Conservation (phyloP, 768 basidiomycete species). For the Hebeloma cylindrosporum region DNA sequence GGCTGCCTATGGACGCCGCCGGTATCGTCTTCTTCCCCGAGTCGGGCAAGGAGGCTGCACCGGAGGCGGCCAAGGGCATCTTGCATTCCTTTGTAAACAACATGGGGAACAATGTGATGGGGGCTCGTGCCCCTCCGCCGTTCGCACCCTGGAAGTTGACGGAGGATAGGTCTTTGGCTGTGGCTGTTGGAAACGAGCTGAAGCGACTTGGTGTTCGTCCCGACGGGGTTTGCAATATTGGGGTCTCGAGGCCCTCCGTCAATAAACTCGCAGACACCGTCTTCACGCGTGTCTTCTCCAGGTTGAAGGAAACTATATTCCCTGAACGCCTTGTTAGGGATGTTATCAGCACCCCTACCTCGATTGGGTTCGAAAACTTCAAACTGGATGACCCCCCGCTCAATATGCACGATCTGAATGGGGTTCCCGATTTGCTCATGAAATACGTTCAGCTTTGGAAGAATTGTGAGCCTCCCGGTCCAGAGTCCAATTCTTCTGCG, state of each 20-base stretch:
- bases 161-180: conserved; percentile 23
- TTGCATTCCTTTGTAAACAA: conserved; percentile 27
- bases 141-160: conserved; percentile 26
- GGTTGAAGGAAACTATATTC: conserved; percentile 5
- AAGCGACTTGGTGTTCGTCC: conserved; percentile 25
- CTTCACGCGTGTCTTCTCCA: conserved; percentile 2
- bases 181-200: conserved; percentile 25
- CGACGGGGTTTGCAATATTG: conserved; percentile 24
- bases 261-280: neutral
- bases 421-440: neutral
- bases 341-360: conserved; percentile 8
- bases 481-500: neutral
- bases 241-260: conserved; percentile 5
- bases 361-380: conserved; percentile 7
- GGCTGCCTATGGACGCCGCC: conserved; percentile 4
- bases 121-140: conserved; percentile 2
- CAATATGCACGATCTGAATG: neutral
- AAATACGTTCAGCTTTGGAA: neutral
- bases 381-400: neutral
- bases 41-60: conserved; percentile 27
- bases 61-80: conserved; percentile 27
- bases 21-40: conserved; percentile 33
- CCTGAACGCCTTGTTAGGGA: neutral
- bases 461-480: neutral
- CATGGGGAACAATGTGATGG: conserved; percentile 15